These are phyloP conservation scores for Phytophthora tentaculata DNA, from an alignment of 352 stramenopile genomes.

Conservation along the genomic window DNA sequence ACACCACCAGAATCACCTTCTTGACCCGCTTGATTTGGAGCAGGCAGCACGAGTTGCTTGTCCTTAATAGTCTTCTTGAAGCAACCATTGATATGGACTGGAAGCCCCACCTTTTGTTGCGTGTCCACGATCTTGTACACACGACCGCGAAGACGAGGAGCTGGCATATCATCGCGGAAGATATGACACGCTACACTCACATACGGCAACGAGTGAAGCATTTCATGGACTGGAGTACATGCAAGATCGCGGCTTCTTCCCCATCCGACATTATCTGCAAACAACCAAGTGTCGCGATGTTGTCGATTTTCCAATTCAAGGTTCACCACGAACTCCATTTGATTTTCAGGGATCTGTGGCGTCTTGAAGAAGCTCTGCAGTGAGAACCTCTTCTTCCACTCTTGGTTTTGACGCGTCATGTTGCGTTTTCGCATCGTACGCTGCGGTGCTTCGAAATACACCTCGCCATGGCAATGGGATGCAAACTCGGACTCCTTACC, in stretches of 20 bases:
- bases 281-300: slow-evolving; percentile 62
- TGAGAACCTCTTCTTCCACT: slow-evolving; percentile 84
- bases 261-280: slow-evolving; percentile 70
- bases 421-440: slow-evolving; percentile 55
- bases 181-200: slow-evolving; percentile 71
- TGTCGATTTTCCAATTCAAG: slow-evolving; percentile 66
- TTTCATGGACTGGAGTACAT: slow-evolving; percentile 62
- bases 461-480: slow-evolving; percentile 59
- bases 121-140: slow-evolving; percentile 70
- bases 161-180: slow-evolving; percentile 52
- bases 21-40: slow-evolving; percentile 16
- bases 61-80: slow-evolving; percentile 74
- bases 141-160: slow-evolving; percentile 51
- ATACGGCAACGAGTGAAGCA: slow-evolving; percentile 67
- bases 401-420: slow-evolving; percentile 52
- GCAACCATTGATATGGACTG: slow-evolving; percentile 77
- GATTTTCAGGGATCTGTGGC: slow-evolving; percentile 58
- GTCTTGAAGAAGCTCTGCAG: slow-evolving; percentile 83
- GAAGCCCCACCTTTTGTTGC: slow-evolving; percentile 52
- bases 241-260: slow-evolving; percentile 76
- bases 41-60: slow-evolving; percentile 42
- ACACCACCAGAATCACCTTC: slow-evolving; percentile 18
- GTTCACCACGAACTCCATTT: slow-evolving; percentile 70
- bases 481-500: slow-evolving; percentile 71
- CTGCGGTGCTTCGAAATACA: slow-evolving; percentile 41